Percentiles rank a stretch among this genome's conserved stretches.
Conservation (phyloP, 768 basidiomycete genomes). For the Leucosporidium yakuticum region DNA sequence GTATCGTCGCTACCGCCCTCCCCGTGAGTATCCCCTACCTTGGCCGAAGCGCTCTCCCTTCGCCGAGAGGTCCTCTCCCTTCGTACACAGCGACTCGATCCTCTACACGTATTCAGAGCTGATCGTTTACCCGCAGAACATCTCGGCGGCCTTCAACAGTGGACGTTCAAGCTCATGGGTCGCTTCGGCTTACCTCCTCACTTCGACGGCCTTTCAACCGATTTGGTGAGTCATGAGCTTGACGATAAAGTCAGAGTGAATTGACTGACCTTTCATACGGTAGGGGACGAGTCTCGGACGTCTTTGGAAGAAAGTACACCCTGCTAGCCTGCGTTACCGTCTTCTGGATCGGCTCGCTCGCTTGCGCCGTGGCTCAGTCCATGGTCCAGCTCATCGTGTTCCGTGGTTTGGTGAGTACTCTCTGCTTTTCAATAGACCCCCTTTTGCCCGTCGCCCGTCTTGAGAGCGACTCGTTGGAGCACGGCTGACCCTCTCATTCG, state of each 20-base stretch:
- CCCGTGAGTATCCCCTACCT: background rate
- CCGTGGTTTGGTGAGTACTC: conserved; percentile 32
- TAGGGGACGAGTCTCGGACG: conserved; percentile 45
- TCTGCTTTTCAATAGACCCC: background rate
- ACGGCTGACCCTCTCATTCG: background rate
- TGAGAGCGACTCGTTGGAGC: too few relatives aligned
- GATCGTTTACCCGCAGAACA: background rate
- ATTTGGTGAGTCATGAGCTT: background rate
- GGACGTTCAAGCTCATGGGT: conserved; percentile 41
- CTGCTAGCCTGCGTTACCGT: conserved; percentile 37
- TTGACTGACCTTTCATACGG: conserved; percentile 38
- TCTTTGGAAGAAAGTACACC: conserved; percentile 45
- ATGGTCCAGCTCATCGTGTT: conserved; percentile 48
- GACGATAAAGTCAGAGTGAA: too few relatives aligned
- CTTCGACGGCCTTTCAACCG: conserved; percentile 32
- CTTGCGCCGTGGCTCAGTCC: conserved; percentile 42
- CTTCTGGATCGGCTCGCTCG: conserved; percentile 45
- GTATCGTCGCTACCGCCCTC: conserved; percentile 37
- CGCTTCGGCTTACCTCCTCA: conserved; percentile 45
- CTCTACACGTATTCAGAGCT: background rate
- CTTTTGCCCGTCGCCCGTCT: too few relatives aligned
- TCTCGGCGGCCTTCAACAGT: conserved; percentile 34
- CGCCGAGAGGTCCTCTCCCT: background rate
- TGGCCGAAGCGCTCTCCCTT: too few relatives aligned
- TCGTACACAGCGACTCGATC: background rate